phyloP scores from a whole-genome alignment of 495 filamentous ascomycete species.

The Parathielavia hyrcaniae region DNA sequence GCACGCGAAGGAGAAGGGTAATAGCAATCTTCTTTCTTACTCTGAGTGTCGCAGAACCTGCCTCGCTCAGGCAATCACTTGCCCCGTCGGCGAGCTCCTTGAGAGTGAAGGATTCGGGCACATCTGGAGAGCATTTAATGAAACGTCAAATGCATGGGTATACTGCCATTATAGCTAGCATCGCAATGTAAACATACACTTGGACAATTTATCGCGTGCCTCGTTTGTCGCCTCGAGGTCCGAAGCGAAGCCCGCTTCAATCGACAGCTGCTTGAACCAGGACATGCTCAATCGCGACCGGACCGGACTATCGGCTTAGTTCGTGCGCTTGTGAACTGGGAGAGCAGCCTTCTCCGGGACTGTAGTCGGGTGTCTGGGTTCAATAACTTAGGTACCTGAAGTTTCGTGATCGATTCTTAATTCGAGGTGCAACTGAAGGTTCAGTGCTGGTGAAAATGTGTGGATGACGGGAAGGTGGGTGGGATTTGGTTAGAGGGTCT shows the following conservation, averaged over 20 bases:
- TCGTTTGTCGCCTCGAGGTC: neutral
- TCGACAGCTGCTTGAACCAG: constrained; percentile 15
- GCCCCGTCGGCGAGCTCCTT: neutral
- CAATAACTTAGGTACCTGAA: neutral
- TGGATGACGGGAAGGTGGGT: no score
- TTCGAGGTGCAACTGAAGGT: no score
- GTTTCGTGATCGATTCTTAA: neutral
- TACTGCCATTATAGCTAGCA: neutral
- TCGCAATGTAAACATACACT: constrained; percentile 2
- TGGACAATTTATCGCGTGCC: constrained; percentile 1
- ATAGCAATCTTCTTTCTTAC: neutral
- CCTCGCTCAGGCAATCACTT: neutral
- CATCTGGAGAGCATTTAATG: neutral
- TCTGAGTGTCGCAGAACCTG: neutral
- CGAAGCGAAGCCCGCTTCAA: neutral
- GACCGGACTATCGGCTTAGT: neutral
- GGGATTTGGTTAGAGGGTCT: no score
- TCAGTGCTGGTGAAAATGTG: no score
- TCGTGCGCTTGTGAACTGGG: no score
- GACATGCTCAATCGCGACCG: neutral
- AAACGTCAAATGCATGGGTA: neutral
- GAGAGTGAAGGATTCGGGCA: constrained; percentile 15
- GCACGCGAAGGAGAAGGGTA: no score
- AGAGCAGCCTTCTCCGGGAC: neutral
- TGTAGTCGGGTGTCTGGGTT: neutral